Evolutionary conservation across 768 basidiomycete species (phyloP).

Genomic region (Ephemerocybe angulata): DNA sequence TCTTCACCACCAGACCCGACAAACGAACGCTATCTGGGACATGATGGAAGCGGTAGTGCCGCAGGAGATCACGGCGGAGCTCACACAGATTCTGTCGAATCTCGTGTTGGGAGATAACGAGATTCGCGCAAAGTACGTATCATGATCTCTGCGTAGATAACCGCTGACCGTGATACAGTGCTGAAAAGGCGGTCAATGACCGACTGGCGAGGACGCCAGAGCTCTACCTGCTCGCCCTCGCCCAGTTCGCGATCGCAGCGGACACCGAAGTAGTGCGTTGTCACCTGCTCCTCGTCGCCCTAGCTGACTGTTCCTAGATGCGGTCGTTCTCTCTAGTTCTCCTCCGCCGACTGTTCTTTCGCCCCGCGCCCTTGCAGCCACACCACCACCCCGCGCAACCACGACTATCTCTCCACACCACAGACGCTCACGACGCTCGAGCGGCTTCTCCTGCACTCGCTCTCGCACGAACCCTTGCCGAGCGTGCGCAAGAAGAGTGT

Average conservation of each 20-base stretch:
- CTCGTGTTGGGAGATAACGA: no score
- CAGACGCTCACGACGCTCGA: conserved; percentile 66
- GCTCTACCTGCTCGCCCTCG: conserved; percentile 72
- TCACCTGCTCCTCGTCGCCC: not conserved
- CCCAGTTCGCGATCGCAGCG: conserved; percentile 73
- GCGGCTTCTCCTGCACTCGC: conserved; percentile 65
- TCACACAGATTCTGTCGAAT: no score
- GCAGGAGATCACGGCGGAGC: no score
- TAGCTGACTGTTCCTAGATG: conserved; percentile 48
- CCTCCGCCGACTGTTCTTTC: conserved; percentile 74
- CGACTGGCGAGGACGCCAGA: conserved; percentile 74
- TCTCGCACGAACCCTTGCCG: conserved; percentile 55
- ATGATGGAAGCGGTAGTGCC: no score
- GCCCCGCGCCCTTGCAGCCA: conserved; percentile 38
- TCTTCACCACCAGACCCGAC: no score
- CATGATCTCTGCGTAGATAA: no score
- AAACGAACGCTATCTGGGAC: no score
- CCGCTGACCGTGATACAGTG: no score
- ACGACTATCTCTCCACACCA: conserved; percentile 60
- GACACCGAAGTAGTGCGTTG: conserved; percentile 74
- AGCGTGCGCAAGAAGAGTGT: conserved; percentile 68
- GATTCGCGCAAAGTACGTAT: no score
- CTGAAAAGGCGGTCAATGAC: conserved; percentile 80
- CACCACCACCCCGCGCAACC: conserved; percentile 14
- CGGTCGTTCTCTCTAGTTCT: conserved; percentile 81